Base-by-base conservation (phyloP, 371 early-diverging fungal genomes). In the Syncephalis plumigaleata region DNA sequence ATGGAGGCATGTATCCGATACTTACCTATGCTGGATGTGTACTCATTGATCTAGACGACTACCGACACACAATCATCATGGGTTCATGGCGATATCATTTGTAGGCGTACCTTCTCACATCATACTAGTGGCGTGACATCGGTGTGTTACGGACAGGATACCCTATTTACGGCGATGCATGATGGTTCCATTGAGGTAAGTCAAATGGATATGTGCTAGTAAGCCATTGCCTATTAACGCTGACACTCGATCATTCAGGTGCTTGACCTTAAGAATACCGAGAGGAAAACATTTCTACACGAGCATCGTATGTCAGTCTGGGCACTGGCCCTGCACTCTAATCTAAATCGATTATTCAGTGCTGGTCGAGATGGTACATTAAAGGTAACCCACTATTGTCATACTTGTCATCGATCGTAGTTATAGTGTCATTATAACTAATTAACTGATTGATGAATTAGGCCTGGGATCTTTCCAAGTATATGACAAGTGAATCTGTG, bases 251-350 rank as follows among this genome's bases (percentile, higher is more conserved):
- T 36, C 8, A 49, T 49, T n/a, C n/a, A 63, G 63, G 50, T 59
- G 1, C 71, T 73, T 48, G 59, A 68, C 49, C 58, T 64, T 26
- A 60, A 70, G 17, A 50, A 69, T 8, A 73, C 74, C 0, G 37
- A 50, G 20, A 46, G 68, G 11, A 36, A 62, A 17, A 55, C 61
- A 47, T 57, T 60, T 17, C 45, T 64, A 21, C 47, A 58, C 23
- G 71, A 65, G 1, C 79, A 79, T 49, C 57, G 58, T n/a, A 66
- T 75, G 42, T 73, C 73, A 15, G 79, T 79, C 3, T 79, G 79
- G 79, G 67, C 74, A 23, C 51, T 79, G 24, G 75, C 75, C 0
- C 62, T 71, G 1, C 53, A 64, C 48, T 59, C 60, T 2, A 52
- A 54, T 9, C 56, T 55, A 0, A 55, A 64, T 8, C 58, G 70